Evolutionary conservation across 805 yeast genomes (phyloP), one percentile per base, ranked within the genome.

Genomic region (Ogataea kodamae): DNA sequence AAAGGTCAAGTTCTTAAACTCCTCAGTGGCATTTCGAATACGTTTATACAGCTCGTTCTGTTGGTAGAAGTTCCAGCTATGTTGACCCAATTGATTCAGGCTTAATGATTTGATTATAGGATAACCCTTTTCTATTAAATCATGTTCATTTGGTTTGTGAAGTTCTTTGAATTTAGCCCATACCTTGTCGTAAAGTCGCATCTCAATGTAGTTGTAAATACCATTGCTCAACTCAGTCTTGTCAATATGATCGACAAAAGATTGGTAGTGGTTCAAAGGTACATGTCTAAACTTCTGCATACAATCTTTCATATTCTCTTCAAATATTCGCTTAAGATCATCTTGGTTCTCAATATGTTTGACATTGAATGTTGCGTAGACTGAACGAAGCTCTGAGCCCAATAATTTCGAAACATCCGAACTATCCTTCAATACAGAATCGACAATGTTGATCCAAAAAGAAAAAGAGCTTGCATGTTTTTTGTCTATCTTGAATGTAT

Each of bases 171-270:
- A 48, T 21, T 64, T 61, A 2, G 62, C 43, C 92, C 95, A 84
- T 5, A 87, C 52, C 40, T 71, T 74, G 43, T 76, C 82, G 48
- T 77, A 81, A 19, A 86, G 55, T 37, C 78, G 77, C 40, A 68
- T 48, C 48, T 89, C 96, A 10, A 85, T 78, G 46, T 85, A 85
- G 35, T 76, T 76, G 47, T 78, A 81, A 2, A 87, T 65, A 27
- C 76, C 63, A 37, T 65, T 66, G 44, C 66, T 73, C 43, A 76
- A 57, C 37, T 79, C 75, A 6, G 39, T 9, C 5, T 38, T 25
- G 11, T 50, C 47, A 22, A n/a, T n/a, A n/a, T n/a, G n/a, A n/a
- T n/a, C n/a, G n/a, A n/a, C n/a, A n/a, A n/a, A n/a, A n/a, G n/a
- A n/a, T n/a, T n/a, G n/a, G n/a, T n/a, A n/a, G n/a, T n/a, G n/a